Percentiles rank a stretch among this genome's conserved stretches.
phyloP scores from a whole-genome alignment of 306 rosid species.

The Ammopiptanthus mongolicus region DNA sequence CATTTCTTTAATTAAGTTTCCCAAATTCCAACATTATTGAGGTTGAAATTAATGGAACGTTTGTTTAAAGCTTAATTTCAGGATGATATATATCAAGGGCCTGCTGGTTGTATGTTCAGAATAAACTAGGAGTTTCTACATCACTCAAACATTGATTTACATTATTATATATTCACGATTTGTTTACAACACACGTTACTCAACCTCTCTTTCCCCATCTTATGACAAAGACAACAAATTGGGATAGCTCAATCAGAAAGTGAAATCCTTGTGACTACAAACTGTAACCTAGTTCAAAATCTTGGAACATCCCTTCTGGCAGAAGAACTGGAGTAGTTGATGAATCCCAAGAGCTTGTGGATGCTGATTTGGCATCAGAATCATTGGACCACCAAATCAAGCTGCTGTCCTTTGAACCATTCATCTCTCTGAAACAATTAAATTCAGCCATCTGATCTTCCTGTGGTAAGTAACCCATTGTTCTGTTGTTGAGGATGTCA shows the following conservation, averaged over 20 bases:
- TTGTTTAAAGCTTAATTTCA: neutral
- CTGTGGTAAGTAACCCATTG: conserved; percentile 29
- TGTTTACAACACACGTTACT: conserved; percentile 49
- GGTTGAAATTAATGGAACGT: neutral
- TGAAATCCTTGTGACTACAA: conserved; percentile 31
- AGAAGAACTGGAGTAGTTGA: conserved; percentile 46
- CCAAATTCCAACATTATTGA: neutral
- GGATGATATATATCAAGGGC: neutral
- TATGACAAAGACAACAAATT: conserved; percentile 39
- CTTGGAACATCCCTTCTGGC: conserved; percentile 59
- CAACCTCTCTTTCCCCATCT: conserved; percentile 24
- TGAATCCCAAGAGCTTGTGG: conserved; percentile 76
- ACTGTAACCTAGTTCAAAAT: conserved; percentile 65
- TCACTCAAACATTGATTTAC: conserved; percentile 25
- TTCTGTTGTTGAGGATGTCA: conserved; percentile 47
- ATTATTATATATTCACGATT: conserved; percentile 51
- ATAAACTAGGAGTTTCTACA: conserved; percentile 6
- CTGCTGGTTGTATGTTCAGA: neutral
- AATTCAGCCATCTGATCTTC: conserved; percentile 44
- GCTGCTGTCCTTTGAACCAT: conserved; percentile 44
- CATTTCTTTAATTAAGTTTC: neutral
- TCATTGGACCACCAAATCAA: conserved; percentile 74
- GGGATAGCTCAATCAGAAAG: neutral
- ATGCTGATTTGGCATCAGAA: conserved; percentile 59
- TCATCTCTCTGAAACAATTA: conserved; percentile 69